These are phyloP conservation scores for Syzygium oleosum DNA, from an alignment of 345 rosid genomes.

Conservation along the genomic window DNA sequence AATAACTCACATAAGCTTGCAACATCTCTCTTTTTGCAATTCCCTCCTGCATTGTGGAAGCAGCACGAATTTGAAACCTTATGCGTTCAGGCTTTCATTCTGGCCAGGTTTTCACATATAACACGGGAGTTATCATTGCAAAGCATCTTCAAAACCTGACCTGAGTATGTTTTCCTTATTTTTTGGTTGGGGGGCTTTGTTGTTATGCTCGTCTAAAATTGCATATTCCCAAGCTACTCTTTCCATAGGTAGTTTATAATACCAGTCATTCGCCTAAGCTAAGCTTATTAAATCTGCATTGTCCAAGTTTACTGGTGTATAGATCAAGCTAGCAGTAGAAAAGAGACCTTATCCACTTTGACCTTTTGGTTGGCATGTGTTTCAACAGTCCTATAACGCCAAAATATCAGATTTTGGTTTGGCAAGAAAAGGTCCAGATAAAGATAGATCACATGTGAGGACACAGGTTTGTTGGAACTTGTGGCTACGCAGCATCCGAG, in stretches of 20 bases:
- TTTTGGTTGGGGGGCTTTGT: not conserved
- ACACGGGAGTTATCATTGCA: not conserved
- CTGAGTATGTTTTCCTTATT: not conserved
- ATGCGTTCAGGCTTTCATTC: not conserved
- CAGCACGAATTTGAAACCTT: not conserved
- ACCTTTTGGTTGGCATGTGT: no score
- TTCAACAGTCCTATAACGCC: no score
- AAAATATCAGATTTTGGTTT: no score
- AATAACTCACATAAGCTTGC: not conserved
- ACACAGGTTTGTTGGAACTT: no score
- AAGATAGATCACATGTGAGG: no score
- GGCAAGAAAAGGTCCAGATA: no score
- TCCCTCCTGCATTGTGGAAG: not conserved
- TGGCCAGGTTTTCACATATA: not conserved
- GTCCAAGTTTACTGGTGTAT: no score
- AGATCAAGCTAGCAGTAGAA: no score
- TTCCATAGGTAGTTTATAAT: not conserved
- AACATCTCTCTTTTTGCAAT: not conserved
- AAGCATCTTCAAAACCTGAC: not conserved
- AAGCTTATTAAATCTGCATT: not conserved
- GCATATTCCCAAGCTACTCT: not conserved
- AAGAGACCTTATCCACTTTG: no score
- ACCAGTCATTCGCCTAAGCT: not conserved
- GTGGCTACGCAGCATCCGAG: no score
- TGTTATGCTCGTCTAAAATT: not conserved